These are phyloP conservation scores for Colletotrichum navitas DNA, from an alignment of 2,329 filamentous ascomycete species.

Conservation along the genomic window DNA sequence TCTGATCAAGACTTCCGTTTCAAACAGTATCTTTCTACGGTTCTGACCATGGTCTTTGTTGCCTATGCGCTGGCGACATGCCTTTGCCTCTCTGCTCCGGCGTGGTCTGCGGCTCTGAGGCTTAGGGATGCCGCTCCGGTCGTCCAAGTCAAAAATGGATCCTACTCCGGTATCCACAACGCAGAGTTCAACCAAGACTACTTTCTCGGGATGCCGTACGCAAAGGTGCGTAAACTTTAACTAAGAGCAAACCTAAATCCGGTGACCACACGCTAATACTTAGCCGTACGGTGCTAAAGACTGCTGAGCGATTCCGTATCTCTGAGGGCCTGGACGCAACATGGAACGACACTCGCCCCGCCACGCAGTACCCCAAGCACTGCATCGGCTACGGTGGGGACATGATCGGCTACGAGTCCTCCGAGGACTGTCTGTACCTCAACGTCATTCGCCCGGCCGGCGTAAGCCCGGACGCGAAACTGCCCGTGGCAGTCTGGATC, in stretches of 20 bases:
- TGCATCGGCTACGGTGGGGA: slow-evolving; percentile 64
- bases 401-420: slow-evolving; percentile 41
- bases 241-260: background rate
- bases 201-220: slow-evolving; percentile 65
- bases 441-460: slow-evolving; percentile 70
- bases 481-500: slow-evolving; percentile 72
- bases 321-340: slow-evolving; percentile 61
- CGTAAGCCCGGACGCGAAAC: slow-evolving; percentile 51
- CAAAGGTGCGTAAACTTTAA: slow-evolving; percentile 45
- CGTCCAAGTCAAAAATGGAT: slow-evolving; percentile 42
- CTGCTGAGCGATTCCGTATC: slow-evolving; percentile 60
- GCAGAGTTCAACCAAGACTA: slow-evolving; percentile 58
- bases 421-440: slow-evolving; percentile 72
- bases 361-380: slow-evolving; percentile 58
- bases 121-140: slow-evolving; percentile 22
- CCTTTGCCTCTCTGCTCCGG: slow-evolving; percentile 26
- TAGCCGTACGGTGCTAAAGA: slow-evolving; percentile 47
- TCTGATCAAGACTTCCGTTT: slow-evolving; percentile 5
- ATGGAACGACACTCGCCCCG: slow-evolving; percentile 57
- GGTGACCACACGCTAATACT: background rate
- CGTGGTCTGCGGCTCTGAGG: slow-evolving; percentile 21
- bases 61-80: slow-evolving; percentile 22
- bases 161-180: slow-evolving; percentile 54
- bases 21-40: slow-evolving; percentile 14
- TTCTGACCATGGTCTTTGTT: slow-evolving; percentile 29